Percentiles rank a stretch among this genome's conserved stretches.
Evolutionary conservation across 2,329 filamentous ascomycete genomes (phyloP).

Genomic region (Periconia macrospinosa): DNA sequence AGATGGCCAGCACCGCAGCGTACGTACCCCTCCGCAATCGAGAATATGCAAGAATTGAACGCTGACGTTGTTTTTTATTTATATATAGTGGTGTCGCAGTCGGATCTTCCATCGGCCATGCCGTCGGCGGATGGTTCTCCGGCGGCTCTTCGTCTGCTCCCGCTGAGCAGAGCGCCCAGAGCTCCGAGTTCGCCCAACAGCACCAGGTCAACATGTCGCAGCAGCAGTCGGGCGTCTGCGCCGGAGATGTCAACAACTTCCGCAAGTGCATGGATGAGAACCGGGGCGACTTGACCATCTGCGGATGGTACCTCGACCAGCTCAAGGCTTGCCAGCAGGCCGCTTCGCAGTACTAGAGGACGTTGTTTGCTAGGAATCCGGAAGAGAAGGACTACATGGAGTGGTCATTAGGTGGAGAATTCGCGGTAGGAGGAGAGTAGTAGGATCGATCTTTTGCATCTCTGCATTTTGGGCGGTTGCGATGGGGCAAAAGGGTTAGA

Average conservation of each 20-base stretch:
- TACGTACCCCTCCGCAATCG: constrained; percentile 57
- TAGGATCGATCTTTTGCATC: neutral
- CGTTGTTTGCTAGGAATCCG: neutral
- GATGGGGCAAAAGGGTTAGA: neutral
- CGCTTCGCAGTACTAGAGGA: constrained; percentile 50
- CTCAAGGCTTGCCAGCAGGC: constrained; percentile 61
- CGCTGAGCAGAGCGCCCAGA: constrained; percentile 49
- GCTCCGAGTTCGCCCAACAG: constrained; percentile 29
- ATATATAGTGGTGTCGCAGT: constrained; percentile 88
- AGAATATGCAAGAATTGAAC: constrained; percentile 2
- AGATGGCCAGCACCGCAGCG: constrained; percentile 98
- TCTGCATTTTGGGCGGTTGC: neutral
- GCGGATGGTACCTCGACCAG: constrained; percentile 98
- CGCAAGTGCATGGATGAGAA: constrained; percentile 97
- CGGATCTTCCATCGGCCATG: constrained; percentile 93
- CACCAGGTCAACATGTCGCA: constrained; percentile 51
- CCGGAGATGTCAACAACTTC: constrained; percentile 79
- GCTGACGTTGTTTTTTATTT: constrained; percentile 7
- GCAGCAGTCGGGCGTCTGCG: constrained; percentile 57
- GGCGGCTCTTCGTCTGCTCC: constrained; percentile 66
- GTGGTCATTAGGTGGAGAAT: neutral
- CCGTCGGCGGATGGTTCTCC: constrained; percentile 84
- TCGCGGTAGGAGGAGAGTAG: neutral
- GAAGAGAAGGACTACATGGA: neutral
- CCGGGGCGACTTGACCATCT: constrained; percentile 90